Percentiles rank a stretch among this genome's conserved stretches.
Conservation (phyloP, 2,329 filamentous ascomycete genomes). For the Penicillium verrucosum region DNA sequence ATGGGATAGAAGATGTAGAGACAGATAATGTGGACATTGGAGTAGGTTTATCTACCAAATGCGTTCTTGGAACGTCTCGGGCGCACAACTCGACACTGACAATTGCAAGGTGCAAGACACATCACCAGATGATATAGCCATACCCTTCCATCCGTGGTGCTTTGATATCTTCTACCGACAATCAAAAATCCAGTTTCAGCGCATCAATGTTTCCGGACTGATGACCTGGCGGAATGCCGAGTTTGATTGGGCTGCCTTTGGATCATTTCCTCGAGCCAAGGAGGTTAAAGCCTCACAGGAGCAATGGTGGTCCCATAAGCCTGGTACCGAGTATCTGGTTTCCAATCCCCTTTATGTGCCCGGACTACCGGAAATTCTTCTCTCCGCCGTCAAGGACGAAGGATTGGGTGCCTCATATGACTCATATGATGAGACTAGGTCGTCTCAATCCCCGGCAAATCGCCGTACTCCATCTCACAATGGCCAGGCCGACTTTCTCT, state of each 20-base stretch:
- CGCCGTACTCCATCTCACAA: neutral
- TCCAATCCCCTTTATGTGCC: constrained; percentile 18
- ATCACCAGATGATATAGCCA: neutral
- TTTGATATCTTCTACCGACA: constrained; percentile 21
- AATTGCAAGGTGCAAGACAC: neutral
- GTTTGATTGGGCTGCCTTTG: neutral
- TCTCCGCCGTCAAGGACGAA: neutral
- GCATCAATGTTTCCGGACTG: constrained; percentile 6
- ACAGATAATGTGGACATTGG: constrained; percentile 5
- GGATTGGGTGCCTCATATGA: too few relatives aligned
- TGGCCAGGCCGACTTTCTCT: neutral
- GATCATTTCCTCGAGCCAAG: constrained; percentile 4
- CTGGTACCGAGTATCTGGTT: constrained; percentile 11
- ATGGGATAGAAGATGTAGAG: neutral
- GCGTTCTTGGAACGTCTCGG: neutral
- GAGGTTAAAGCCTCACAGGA: constrained; percentile 4
- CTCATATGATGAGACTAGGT: neutral
- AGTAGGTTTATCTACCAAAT: neutral
- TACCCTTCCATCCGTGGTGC: constrained; percentile 24
- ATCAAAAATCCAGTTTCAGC: constrained; percentile 11
- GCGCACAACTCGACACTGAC: neutral
- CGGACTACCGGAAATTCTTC: constrained; percentile 1
- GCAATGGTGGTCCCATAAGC: constrained; percentile 11
- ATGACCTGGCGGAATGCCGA: constrained; percentile 18
- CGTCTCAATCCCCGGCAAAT: neutral